Conservation (phyloP, 108 stramenopile species). For the Skeletonema potamos region DNA sequence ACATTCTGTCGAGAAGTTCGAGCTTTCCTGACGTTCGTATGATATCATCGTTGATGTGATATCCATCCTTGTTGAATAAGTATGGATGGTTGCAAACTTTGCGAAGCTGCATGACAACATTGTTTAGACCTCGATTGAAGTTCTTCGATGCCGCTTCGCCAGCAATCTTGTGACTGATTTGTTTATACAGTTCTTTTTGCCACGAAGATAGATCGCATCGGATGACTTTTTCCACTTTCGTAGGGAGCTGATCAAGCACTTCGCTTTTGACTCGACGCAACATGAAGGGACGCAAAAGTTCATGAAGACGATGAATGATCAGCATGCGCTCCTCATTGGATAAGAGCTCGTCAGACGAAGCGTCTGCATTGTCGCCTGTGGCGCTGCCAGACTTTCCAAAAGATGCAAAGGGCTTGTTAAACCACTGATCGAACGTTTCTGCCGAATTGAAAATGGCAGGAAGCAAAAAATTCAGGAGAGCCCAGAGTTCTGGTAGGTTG, state of each 20-base stretch:
- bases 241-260: constrained; percentile 86
- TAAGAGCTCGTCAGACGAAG: constrained; percentile 57
- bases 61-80: constrained; percentile 95
- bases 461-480: constrained; percentile 90
- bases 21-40: constrained; percentile 87
- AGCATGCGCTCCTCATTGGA: constrained; percentile 90
- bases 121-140: constrained; percentile 72
- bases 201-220: constrained; percentile 90
- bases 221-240: constrained; percentile 90
- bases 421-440: constrained; percentile 95
- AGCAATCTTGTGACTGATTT: constrained; percentile 65
- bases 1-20: constrained; percentile 87
- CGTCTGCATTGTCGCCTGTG: constrained; percentile 25
- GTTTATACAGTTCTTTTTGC: constrained; percentile 94
- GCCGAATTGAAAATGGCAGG: constrained; percentile 88
- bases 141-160: constrained; percentile 58
- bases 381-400: constrained; percentile 51
- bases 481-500: constrained; percentile 95
- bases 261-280: constrained; percentile 95
- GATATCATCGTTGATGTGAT: constrained; percentile 82
- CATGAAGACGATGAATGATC: constrained; percentile 80
- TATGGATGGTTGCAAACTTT: constrained; percentile 99
- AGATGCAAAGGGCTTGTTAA: constrained; percentile 86
- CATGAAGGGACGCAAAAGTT: constrained; percentile 98
- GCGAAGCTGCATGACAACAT: constrained; percentile 99